Evolutionary conservation across 2,329 filamentous ascomycete species (phyloP), one percentile per base, ranked within the genome.

Genomic region (Diaporthe amygdali): DNA sequence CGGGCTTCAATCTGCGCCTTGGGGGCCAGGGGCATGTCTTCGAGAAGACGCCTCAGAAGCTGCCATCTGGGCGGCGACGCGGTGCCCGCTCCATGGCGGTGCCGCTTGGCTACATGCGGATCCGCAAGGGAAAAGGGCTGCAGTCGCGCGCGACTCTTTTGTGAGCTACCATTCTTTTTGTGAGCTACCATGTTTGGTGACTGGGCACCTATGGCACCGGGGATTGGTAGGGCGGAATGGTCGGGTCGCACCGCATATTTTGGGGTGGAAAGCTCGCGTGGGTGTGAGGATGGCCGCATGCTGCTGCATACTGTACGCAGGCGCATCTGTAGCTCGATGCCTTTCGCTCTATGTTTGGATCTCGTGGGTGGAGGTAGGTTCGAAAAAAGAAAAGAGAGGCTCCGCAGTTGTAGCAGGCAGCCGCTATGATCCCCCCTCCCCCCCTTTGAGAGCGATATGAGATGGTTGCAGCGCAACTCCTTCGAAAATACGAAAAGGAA

Each of bases 241-340:
- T 49, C 44, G 41, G 59, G 59, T 64, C 44, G 44, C 59, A 64
- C 59, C 20, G 59, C 59, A 49, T 64, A 25, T 10, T 25, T 64
- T 64, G 59, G 41, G 56, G 41, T n/a, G 59, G 41, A 64, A 44
- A 64, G 27, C 59, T 64, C 59, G 59, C 59, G 59, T 64, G 44
- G 59, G 34, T 34, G 56, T 17, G 7, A 46, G 39, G 27, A 10
- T 64, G 59, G 44, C 59, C 34, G 59, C 44, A 64, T 34, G 34
- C 44, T 34, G 34, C 44, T 64, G 41, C 30, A 37, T 20, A 25
- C 25, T 20, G 9, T 63, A 12, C 20, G 59, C 30, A 12, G 52
- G 44, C 59, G 41, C 41, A 47, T 25, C 17, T 64, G 59, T 64
- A 25, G 41, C 41, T 44, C 41, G 25, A 25, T 8, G 41, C 20